phyloP scores from a whole-genome alignment of 2,329 filamentous ascomycete genomes.

The Daldinia eschscholtzii region DNA sequence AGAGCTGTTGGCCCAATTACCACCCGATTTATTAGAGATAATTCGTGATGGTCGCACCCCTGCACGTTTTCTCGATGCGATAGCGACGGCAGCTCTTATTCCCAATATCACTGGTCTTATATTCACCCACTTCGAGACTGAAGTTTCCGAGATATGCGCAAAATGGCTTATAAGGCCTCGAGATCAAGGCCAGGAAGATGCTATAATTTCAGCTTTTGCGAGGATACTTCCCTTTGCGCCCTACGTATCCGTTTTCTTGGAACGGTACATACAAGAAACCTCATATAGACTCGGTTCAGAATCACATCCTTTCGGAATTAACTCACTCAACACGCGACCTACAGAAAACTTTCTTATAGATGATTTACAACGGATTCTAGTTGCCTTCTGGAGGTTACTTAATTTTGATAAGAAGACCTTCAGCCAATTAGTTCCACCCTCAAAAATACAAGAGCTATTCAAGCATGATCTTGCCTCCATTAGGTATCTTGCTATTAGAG shows the following conservation, averaged over 20 bases:
- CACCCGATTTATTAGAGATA: constrained; percentile 75
- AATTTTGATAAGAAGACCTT: constrained; percentile 80
- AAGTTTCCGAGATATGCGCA: constrained; percentile 86
- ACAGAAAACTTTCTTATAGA: constrained; percentile 28
- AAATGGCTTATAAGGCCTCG: constrained; percentile 74
- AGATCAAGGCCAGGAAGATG: constrained; percentile 55
- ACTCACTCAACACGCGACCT: constrained; percentile 46
- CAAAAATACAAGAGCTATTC: constrained; percentile 77
- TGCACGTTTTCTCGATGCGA: constrained; percentile 76
- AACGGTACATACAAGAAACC: constrained; percentile 57
- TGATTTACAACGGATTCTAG: constrained; percentile 60
- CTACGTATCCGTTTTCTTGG: constrained; percentile 79
- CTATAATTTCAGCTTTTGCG: constrained; percentile 78
- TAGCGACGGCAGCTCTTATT: constrained; percentile 77
- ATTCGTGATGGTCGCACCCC: constrained; percentile 71
- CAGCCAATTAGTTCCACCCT: constrained; percentile 71
- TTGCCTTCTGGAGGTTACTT: constrained; percentile 83
- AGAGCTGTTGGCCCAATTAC: constrained; percentile 70
- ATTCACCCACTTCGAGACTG: constrained; percentile 78
- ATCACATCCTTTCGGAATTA: constrained; percentile 46
- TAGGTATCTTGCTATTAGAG: constrained; percentile 83
- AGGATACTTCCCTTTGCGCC: constrained; percentile 85
- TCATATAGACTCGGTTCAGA: constrained; percentile 41
- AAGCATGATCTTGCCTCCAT: constrained; percentile 69
- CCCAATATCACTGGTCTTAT: constrained; percentile 78